Evolutionary conservation across 352 stramenopile genomes (phyloP), one percentile per base, ranked within the genome.

Genomic region (Aphanomyces astaci): DNA sequence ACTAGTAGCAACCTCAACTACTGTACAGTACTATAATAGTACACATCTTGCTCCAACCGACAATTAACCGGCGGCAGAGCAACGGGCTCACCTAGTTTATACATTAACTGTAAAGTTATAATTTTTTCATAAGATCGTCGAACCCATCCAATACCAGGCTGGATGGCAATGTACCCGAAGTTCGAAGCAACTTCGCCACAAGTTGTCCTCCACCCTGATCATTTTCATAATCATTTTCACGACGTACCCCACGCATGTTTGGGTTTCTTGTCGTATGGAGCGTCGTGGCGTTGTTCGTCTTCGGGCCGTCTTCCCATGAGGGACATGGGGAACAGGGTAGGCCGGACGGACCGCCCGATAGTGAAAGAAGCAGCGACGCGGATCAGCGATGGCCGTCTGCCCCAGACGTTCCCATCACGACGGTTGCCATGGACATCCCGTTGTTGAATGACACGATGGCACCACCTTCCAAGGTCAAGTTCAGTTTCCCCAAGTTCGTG

Each of bases 241-340:
- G n/a, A n/a, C n/a, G n/a, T 43, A 7, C 36, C 36, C 7, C 7
- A 15, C 36, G 1, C 46, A 63, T 63, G 54, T 63, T 51, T 17
- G 54, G 31, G 9, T 15, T 30, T n/a, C 17, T 63, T 27, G n/a
- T 63, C 54, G 30, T 63, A 13, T 63, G 54, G 54, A 63, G 48
- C 24, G 36, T 59, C 27, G 30, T 59, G 19, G 15, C 54, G 1
- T 11, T 49, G 31, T 22, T 63, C 33, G 22, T 27, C 15, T 28
- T 54, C 22, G n/a, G 46, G 46, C 2, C 46, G 46, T n/a, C 52
- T 60, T 25, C 15, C 49, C 48, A 55, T 1, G n/a, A 55, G 22
- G n/a, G 27, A 55, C 10, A n/a, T 15, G n/a, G 48, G 22, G n/a
- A 2, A 11, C 48, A n/a, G 0, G 48, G 2, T 15, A 31, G 0